Conservation (phyloP, 2,329 filamentous ascomycete genomes). For the Xylariaceae sp. region DNA sequence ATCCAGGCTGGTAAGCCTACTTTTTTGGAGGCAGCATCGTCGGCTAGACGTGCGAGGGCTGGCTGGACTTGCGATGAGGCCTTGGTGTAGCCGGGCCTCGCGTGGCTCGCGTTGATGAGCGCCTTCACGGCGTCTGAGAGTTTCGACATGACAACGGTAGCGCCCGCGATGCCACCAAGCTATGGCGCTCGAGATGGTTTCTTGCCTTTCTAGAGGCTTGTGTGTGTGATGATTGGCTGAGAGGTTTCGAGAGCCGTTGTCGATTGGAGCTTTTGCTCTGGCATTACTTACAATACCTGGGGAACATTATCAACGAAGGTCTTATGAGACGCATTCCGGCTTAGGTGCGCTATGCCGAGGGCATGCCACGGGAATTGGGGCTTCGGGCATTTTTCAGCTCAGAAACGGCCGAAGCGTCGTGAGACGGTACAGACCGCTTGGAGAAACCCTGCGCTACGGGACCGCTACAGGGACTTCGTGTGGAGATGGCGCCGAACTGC, state of each 20-base stretch:
- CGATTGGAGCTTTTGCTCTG: no score
- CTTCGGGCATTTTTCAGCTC: constrained; percentile 4
- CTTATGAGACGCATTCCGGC: no score
- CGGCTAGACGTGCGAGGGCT: constrained; percentile 60
- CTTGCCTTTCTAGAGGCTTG: no score
- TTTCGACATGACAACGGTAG: constrained; percentile 57
- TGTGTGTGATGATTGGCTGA: no score
- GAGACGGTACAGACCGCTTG: no score
- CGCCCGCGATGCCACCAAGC: no score
- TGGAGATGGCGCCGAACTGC: background rate
- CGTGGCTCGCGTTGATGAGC: constrained; percentile 66
- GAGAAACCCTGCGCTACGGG: no score
- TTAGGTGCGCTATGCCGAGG: constrained; percentile 4
- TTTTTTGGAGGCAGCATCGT: constrained; percentile 54
- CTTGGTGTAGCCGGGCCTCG: constrained; percentile 60
- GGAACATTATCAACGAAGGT: no score
- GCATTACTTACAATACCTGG: no score
- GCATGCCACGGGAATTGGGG: constrained; percentile 4
- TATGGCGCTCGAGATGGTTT: no score
- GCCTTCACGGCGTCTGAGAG: constrained; percentile 67
- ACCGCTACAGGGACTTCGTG: background rate
- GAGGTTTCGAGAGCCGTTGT: no score
- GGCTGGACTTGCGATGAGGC: constrained; percentile 60
- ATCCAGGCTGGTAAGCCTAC: constrained; percentile 31
- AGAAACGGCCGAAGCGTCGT: background rate